phyloP scores from a whole-genome alignment of 257 asterid genomes.

The Jasminum sambac region DNA sequence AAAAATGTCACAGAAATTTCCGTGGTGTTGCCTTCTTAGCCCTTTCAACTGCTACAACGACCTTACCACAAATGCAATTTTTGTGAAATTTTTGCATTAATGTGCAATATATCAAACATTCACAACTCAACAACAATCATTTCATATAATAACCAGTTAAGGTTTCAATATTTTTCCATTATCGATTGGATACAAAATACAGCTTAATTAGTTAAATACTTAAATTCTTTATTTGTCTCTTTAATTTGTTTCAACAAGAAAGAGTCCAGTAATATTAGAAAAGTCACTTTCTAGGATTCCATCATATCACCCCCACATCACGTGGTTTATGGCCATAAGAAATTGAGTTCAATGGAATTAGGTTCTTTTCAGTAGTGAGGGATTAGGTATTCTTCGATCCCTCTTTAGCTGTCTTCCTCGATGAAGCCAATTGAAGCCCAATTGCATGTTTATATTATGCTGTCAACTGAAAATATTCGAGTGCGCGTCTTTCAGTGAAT shows the following conservation, averaged over 20 bases:
- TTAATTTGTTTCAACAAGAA: background rate
- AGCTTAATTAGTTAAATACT: background rate
- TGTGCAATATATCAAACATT: too few relatives aligned
- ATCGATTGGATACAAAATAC: background rate
- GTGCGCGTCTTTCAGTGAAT: too few relatives aligned
- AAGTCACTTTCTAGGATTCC: background rate
- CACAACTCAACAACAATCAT: too few relatives aligned
- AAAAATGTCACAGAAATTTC: too few relatives aligned
- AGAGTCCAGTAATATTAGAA: background rate
- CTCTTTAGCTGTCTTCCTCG: background rate
- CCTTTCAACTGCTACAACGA: too few relatives aligned
- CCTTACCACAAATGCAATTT: too few relatives aligned
- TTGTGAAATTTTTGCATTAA: too few relatives aligned
- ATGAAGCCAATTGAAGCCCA: background rate
- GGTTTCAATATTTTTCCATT: background rate
- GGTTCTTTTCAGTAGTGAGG: background rate
- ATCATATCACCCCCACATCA: background rate
- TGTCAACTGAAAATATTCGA: too few relatives aligned
- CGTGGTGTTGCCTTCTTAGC: too few relatives aligned
- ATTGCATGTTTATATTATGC: too few relatives aligned
- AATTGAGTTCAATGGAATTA: conserved; percentile 6
- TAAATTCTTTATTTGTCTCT: too few relatives aligned
- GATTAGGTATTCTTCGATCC: background rate
- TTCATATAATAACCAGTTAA: too few relatives aligned
- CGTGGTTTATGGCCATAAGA: conserved; percentile 4